Conservation (phyloP, 257 asterid species). For the Fraxinus excelsior region DNA sequence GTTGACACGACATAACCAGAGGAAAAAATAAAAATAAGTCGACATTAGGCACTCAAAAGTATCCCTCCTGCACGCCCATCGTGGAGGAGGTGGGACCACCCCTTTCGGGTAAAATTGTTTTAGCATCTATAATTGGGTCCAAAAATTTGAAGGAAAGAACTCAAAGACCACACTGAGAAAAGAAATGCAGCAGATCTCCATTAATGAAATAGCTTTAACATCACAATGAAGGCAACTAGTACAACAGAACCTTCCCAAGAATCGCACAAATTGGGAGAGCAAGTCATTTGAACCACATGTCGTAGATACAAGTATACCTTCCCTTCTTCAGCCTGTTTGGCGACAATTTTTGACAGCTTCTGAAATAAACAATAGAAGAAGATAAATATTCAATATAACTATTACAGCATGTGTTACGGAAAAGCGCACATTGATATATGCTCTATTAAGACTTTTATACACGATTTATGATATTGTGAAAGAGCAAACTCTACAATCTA, state of each 20-base stretch:
- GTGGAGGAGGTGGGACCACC: not conserved
- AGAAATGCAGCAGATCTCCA: not conserved
- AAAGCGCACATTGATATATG: conserved; percentile 1
- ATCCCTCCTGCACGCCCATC: not conserved
- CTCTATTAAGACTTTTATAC: not conserved
- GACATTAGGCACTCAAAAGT: not conserved
- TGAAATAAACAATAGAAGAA: conserved; percentile 24
- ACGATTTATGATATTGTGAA: not conserved
- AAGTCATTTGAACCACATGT: not conserved
- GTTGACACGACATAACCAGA: not conserved
- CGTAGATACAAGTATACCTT: conserved; percentile 51
- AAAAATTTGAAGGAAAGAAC: not conserved
- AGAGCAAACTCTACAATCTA: not conserved
- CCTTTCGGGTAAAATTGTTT: not conserved
- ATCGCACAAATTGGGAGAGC: not conserved
- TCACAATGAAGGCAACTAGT: not conserved
- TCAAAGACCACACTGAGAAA: no score
- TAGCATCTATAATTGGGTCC: not conserved
- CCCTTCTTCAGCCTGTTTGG: conserved; percentile 96
- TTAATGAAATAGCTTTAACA: conserved; percentile 6
- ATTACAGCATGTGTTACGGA: not conserved
- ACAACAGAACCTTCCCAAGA: no score
- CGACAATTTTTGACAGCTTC: conserved; percentile 54
- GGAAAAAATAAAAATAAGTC: conserved; percentile 8
- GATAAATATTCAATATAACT: not conserved